Evolutionary conservation across 495 filamentous ascomycete species (phyloP).

Genomic region (Cairneyella variabilis): DNA sequence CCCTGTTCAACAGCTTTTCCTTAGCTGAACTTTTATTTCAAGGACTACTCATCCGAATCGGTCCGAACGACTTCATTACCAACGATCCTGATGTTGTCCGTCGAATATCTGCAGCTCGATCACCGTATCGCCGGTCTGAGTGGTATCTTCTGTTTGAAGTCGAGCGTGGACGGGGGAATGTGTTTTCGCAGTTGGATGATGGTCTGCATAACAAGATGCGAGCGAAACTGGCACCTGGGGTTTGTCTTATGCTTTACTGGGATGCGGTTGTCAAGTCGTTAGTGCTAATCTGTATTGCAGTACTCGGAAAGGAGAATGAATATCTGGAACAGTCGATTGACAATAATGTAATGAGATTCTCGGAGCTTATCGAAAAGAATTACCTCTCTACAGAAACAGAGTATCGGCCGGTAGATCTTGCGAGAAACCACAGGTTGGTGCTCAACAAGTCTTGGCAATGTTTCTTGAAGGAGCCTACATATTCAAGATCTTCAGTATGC

Average conservation of each 20-base stretch:
- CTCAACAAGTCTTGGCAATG: too few relatives aligned
- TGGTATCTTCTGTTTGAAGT: constrained; percentile 28
- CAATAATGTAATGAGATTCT: constrained; percentile 3
- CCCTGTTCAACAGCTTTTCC: too few relatives aligned
- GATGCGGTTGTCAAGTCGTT: neutral
- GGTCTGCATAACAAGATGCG: constrained; percentile 31
- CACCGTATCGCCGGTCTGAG: constrained; percentile 26
- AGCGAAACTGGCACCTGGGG: constrained; percentile 32
- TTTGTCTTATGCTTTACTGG: constrained; percentile 20
- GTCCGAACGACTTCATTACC: constrained; percentile 37
- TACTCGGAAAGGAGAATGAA: constrained; percentile 25
- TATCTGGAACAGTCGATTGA: constrained; percentile 10
- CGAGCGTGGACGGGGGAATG: constrained; percentile 30
- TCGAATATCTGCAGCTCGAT: constrained; percentile 32
- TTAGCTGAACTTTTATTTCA: too few relatives aligned
- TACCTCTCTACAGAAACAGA: constrained; percentile 8
- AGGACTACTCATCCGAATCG: constrained; percentile 39
- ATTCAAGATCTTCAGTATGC: too few relatives aligned
- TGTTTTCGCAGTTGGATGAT: constrained; percentile 32
- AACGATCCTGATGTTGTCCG: constrained; percentile 32
- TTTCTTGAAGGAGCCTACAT: too few relatives aligned
- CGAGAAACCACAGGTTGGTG: constrained; percentile 25
- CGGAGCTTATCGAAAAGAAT: constrained; percentile 10
- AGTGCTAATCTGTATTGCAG: neutral
- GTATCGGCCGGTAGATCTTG: constrained; percentile 33